Evolutionary conservation across 1,139 yeast genomes (phyloP), one percentile per base, ranked within the genome.

Genomic region (Pichia terricola): DNA sequence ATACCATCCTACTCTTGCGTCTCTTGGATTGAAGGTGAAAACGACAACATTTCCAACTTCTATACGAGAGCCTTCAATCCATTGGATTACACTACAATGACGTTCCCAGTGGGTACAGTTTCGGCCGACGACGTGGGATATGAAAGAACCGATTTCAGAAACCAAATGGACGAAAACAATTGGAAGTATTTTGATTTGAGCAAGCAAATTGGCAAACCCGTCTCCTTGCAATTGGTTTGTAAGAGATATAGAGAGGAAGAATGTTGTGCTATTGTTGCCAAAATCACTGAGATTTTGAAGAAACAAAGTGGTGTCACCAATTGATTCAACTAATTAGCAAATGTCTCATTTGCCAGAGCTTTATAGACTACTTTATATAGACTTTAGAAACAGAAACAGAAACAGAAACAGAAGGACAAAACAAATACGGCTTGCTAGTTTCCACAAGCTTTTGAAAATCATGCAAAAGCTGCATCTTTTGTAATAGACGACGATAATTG

Each of bases 101-200:
- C 70, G 1, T 60, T 77, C 47, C 83, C 82, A 0, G 72, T 75
- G n/a, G 67, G 75, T 4, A 60, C 62, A 35, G 77, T 74, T 11
- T 67, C 69, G 48, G 57, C 56, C 4, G 49, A 67, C 4, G 81
- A 70, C 49, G 47, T 48, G 16, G 41, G 54, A 27, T 56, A 48
- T 46, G 64, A 60, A 42, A 51, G 61, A 39, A 50, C 54, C n/a
- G 53, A 47, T 9, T 65, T 66, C 16, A 43, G 50, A 2, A 56
- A 50, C 43, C 56, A 50, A 2, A 46, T 45, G 28, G 72, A 68
- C 48, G 50, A 53, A 40, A 43, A 35, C 7, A 53, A 58, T 32
- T 58, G 60, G 52, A 48, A 57, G 10, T 56, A 66, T 45, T 71
- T 70, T 53, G 56, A 68, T 43, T 65, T 72, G 3, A 65, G 62